These are phyloP conservation scores for Dionaea muscipula DNA, from an alignment of 179 eudicot species.

Conservation along the genomic window DNA sequence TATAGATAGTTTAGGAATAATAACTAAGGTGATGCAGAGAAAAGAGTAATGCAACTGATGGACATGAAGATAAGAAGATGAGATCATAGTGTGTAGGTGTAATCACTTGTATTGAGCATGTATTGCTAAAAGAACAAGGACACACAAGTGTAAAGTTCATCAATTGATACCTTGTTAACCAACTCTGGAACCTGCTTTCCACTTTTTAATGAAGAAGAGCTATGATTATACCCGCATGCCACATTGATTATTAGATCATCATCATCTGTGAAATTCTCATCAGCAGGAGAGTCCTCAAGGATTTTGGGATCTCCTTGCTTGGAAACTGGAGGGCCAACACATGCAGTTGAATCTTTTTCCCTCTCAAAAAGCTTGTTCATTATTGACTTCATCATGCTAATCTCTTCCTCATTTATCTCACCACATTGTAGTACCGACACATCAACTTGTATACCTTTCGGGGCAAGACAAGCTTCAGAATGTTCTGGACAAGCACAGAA, in stretches of 20 bases:
- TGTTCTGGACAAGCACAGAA: conserved; percentile 89
- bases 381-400: conserved; percentile 61
- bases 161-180: conserved; percentile 28
- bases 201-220: conserved; percentile 13
- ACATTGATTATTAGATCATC: conserved; percentile 49
- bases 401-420: conserved; percentile 65
- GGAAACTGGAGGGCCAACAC: conserved; percentile 9
- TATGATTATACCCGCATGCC: conserved; percentile 19
- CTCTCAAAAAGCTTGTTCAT: conserved; percentile 52
- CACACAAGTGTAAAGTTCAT: background rate
- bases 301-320: conserved; percentile 10
- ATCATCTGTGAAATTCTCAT: conserved; percentile 27
- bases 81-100: too few relatives aligned
- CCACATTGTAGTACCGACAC: conserved; percentile 20
- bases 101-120: too few relatives aligned
- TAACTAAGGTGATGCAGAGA: too few relatives aligned
- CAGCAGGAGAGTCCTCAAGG: conserved; percentile 17
- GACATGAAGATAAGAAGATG: too few relatives aligned
- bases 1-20: too few relatives aligned
- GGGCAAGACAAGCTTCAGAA: conserved; percentile 20
- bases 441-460: conserved; percentile 12
- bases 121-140: background rate
- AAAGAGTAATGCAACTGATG: too few relatives aligned
- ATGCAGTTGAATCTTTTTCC: conserved; percentile 16
- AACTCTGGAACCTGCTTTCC: conserved; percentile 20